Percentiles rank a stretch among this genome's conserved stretches.
Conservation (phyloP, 1,284 basidiomycete genomes). For the Leccinum angustisporum region DNA sequence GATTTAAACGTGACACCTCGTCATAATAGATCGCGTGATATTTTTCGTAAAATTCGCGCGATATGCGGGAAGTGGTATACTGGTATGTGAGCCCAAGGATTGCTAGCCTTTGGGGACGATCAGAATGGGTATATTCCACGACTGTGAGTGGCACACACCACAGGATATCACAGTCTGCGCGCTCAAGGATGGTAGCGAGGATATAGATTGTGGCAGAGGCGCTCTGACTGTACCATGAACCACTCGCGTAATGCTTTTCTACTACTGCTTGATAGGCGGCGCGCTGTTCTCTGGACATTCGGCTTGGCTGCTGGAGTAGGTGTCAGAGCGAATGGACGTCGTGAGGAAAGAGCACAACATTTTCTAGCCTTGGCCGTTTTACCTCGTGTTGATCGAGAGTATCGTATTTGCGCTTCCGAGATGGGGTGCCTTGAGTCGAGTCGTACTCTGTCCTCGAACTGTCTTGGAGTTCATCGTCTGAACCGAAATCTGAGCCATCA, state of each 20-base stretch:
- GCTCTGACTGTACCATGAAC: constrained; percentile 88
- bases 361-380: constrained; percentile 52
- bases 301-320: constrained; percentile 33
- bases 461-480: constrained; percentile 46
- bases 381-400: constrained; percentile 40
- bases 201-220: constrained; percentile 89
- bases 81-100: constrained; percentile 94
- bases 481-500: constrained; percentile 49
- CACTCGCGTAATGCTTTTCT: constrained; percentile 82
- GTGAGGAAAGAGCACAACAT: constrained; percentile 35
- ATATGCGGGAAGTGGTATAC: constrained; percentile 86
- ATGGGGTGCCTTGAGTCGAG: constrained; percentile 41
- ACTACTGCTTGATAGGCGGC: constrained; percentile 61
- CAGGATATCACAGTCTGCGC: constrained; percentile 90
- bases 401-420: constrained; percentile 59
- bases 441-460: constrained; percentile 43
- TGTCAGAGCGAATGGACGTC: constrained; percentile 9
- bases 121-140: neutral
- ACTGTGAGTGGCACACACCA: constrained; percentile 58
- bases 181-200: constrained; percentile 85
- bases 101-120: constrained; percentile 65
- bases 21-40: constrained; percentile 80
- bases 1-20: constrained; percentile 89
- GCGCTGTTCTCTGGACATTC: constrained; percentile 71
- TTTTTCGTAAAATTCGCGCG: constrained; percentile 82